Evolutionary conservation across 768 basidiomycete genomes (phyloP).

Genomic region (Saitozyma podzolica): DNA sequence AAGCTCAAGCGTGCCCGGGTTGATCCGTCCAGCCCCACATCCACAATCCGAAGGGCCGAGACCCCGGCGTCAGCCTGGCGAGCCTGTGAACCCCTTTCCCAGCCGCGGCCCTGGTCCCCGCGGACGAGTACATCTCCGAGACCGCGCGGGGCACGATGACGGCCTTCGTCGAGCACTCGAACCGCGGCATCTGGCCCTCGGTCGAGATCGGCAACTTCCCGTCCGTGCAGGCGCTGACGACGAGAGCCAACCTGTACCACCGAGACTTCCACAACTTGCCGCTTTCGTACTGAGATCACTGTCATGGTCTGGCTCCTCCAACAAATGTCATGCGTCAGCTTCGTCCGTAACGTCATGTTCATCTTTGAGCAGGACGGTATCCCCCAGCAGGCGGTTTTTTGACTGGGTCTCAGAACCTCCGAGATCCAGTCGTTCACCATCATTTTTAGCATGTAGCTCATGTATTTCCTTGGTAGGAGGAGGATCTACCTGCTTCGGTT

Average conservation of each 20-base stretch:
- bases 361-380: too few relatives aligned
- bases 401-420: too few relatives aligned
- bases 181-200: constrained; percentile 10
- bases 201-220: constrained; percentile 12
- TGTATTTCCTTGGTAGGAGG: too few relatives aligned
- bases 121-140: background rate
- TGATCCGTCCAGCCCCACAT: constrained; percentile 10
- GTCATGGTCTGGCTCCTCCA: too few relatives aligned
- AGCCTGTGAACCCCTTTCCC: background rate
- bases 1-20: too few relatives aligned
- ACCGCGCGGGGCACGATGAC: background rate
- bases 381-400: too few relatives aligned
- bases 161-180: constrained; percentile 1
- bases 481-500: too few relatives aligned
- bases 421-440: too few relatives aligned
- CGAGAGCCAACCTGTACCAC: constrained; percentile 13
- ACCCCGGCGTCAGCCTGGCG: constrained; percentile 4
- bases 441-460: too few relatives aligned
- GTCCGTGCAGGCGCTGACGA: constrained; percentile 9
- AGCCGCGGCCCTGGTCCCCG: background rate
- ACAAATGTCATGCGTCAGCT: constrained; percentile 6
- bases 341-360: constrained; percentile 39
- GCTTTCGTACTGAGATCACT: background rate
- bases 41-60: constrained; percentile 5
- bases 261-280: constrained; percentile 11